These are phyloP conservation scores for Magnusiomyces starmeri DNA, from an alignment of 1,139 yeast genomes.

Conservation along the genomic window DNA sequence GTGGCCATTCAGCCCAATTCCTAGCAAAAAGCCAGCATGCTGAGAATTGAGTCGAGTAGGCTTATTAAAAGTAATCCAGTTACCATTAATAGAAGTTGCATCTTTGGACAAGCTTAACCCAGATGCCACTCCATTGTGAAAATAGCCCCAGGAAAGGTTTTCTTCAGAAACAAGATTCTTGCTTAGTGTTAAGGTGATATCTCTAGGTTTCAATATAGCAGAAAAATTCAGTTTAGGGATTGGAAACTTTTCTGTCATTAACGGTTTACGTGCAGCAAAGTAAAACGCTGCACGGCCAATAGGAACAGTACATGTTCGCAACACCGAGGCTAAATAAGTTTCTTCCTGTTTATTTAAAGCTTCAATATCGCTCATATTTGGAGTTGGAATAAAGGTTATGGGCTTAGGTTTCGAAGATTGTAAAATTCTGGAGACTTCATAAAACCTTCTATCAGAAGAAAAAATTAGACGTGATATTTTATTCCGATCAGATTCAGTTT, in stretches of 20 bases:
- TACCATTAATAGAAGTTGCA: conserved; percentile 70
- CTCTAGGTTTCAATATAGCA: conserved; percentile 58
- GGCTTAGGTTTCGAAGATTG: conserved; percentile 62
- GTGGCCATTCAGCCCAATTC: conserved; percentile 89
- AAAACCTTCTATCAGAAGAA: conserved; percentile 69
- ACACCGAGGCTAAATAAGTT: conserved; percentile 55
- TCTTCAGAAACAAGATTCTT: conserved; percentile 47
- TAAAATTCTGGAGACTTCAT: conserved; percentile 62
- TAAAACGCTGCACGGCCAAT: conserved; percentile 71
- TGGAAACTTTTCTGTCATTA: conserved; percentile 78
- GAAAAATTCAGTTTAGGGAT: conserved; percentile 70
- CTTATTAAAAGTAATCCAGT: conserved; percentile 87
- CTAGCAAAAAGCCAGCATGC: conserved; percentile 92
- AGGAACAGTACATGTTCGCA: conserved; percentile 70
- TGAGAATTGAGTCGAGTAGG: conserved; percentile 67
- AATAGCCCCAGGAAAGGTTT: conserved; percentile 72
- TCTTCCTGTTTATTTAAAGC: conserved; percentile 52
- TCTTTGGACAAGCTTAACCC: conserved; percentile 71
- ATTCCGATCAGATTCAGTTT: conserved; percentile 57
- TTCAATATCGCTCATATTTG: conserved; percentile 49
- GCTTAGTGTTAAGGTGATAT: conserved; percentile 56
- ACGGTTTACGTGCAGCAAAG: conserved; percentile 65
- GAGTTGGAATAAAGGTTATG: conserved; percentile 36
- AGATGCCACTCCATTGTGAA: conserved; percentile 87
- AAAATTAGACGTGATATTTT: conserved; percentile 66